These are phyloP conservation scores for Hemisphaericaspora nanyangensis DNA, from an alignment of 805 yeast species.

Conservation along the genomic window DNA sequence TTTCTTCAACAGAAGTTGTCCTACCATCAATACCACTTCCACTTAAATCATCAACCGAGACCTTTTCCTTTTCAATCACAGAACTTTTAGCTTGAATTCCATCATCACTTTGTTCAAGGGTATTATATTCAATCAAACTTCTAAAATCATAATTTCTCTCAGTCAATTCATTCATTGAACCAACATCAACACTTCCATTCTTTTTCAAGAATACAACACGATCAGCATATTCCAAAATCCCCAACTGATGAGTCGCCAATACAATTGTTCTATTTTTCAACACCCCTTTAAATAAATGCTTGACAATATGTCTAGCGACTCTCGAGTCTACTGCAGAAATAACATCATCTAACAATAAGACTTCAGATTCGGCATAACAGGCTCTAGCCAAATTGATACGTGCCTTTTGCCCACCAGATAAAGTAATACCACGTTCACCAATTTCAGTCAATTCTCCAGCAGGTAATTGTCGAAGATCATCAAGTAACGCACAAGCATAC, in stretches of 20 bases:
- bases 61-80: background rate
- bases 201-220: constrained; percentile 36
- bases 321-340: constrained; percentile 42
- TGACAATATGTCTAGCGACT: constrained; percentile 40
- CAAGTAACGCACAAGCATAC: constrained; percentile 37
- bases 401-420: constrained; percentile 46
- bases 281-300: constrained; percentile 30
- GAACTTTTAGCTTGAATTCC: too few species aligned
- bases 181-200: constrained; percentile 39
- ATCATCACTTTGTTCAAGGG: constrained; percentile 1
- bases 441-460: constrained; percentile 40
- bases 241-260: constrained; percentile 43
- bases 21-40: constrained; percentile 17
- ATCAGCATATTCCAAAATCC: constrained; percentile 36
- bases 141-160: constrained; percentile 43
- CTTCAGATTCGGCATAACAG: constrained; percentile 29
- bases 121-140: constrained; percentile 40
- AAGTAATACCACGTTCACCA: constrained; percentile 43
- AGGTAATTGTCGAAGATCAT: constrained; percentile 31
- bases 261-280: constrained; percentile 31
- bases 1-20: constrained; percentile 33
- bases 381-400: constrained; percentile 44
- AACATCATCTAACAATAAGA: constrained; percentile 41
- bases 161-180: constrained; percentile 28
- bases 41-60: constrained; percentile 4